These are phyloP conservation scores for Russula sp. DNA, from an alignment of 768 basidiomycete species.

Conservation along the genomic window DNA sequence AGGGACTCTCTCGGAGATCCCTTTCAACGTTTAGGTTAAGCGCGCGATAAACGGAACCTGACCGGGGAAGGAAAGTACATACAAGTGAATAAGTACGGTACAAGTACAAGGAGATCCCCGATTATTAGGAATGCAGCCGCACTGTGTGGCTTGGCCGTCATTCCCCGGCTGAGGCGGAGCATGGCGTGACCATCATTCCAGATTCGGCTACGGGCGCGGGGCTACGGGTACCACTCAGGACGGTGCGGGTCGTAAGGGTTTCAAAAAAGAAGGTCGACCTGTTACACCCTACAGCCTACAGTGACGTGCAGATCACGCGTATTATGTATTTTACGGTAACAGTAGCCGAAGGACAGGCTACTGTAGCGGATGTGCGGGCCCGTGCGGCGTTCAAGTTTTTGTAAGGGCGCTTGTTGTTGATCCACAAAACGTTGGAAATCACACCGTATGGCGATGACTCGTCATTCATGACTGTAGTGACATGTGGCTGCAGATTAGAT, in stretches of 20 bases:
- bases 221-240: too few species aligned
- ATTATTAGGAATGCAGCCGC: background rate
- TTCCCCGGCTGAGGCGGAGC: background rate
- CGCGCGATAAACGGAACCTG: background rate
- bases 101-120: background rate
- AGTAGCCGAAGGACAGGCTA: background rate
- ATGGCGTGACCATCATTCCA: background rate
- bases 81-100: background rate
- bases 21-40: background rate
- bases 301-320: background rate
- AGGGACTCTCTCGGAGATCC: background rate
- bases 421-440: too few species aligned
- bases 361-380: constrained; percentile 2
- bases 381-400: too few species aligned
- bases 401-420: too few species aligned
- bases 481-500: background rate
- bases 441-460: background rate
- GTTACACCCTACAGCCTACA: background rate
- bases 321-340: constrained; percentile 3
- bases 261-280: background rate
- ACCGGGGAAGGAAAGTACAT: background rate
- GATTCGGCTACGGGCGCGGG: background rate
- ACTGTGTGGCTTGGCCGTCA: background rate
- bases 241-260: background rate
- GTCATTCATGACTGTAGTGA: background rate